Evolutionary conservation across 345 rosid species (phyloP).

Genomic region (Gossypium longicalyx): DNA sequence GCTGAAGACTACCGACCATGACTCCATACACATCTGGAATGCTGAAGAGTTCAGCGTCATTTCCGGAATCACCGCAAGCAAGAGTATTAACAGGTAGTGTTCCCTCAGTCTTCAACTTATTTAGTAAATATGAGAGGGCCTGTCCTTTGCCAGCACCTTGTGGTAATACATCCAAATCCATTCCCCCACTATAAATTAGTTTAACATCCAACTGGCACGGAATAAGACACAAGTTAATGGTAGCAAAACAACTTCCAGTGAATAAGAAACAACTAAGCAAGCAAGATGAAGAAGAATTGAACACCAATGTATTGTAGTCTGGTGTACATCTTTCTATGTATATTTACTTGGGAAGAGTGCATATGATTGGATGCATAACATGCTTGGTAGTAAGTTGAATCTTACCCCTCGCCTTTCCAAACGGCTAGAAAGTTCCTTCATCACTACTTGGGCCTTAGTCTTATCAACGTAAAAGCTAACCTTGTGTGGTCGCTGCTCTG

Average conservation of each 20-base stretch:
- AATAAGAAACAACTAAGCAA: background rate
- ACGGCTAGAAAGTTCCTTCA: slow-evolving; percentile 50
- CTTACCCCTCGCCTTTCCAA: slow-evolving; percentile 68
- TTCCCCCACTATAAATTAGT: slow-evolving; percentile 88
- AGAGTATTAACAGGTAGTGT: slow-evolving; percentile 77
- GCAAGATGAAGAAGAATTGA: slow-evolving; percentile 7
- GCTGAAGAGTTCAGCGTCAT: slow-evolving; percentile 94
- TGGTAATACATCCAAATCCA: slow-evolving; percentile 89
- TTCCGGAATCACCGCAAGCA: slow-evolving; percentile 98
- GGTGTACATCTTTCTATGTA: slow-evolving; percentile 3
- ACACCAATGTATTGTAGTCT: background rate
- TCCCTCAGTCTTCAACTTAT: slow-evolving; percentile 67
- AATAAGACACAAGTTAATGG: slow-evolving; percentile 4
- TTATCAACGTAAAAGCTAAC: slow-evolving; percentile 87
- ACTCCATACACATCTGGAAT: slow-evolving; percentile 89
- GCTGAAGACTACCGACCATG: slow-evolving; percentile 52
- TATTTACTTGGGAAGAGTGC: slow-evolving; percentile 5
- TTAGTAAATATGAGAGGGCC: slow-evolving; percentile 82
- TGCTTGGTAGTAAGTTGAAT: slow-evolving; percentile 13
- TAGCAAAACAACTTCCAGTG: background rate
- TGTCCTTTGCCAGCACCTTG: slow-evolving; percentile 99
- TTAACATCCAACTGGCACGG: slow-evolving; percentile 78
- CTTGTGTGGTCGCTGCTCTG: slow-evolving; percentile 88
- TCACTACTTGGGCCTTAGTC: slow-evolving; percentile 66
- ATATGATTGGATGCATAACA: background rate